Percentiles rank a stretch among this genome's conserved stretches.
Evolutionary conservation across 192 early-diverging fungal species (phyloP).

Genomic region (Dispira simplex): DNA sequence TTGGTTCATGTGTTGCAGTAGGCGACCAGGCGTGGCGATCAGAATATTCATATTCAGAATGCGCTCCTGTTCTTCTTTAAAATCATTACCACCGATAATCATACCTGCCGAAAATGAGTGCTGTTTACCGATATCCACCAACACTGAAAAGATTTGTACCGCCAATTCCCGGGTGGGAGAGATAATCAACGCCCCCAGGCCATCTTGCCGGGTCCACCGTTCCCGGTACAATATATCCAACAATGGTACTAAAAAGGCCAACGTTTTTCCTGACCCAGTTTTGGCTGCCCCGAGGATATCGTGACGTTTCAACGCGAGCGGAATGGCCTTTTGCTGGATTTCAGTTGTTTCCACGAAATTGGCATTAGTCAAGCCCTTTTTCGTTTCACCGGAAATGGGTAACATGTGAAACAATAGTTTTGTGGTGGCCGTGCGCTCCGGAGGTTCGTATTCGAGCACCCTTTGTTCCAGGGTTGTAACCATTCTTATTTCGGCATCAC

Average conservation of each 20-base stretch:
- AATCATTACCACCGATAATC: constrained; percentile 88
- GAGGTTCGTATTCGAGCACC: constrained; percentile 14
- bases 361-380: constrained; percentile 55
- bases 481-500: constrained; percentile 15
- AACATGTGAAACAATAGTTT: constrained; percentile 14
- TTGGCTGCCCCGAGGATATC: constrained; percentile 78
- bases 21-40: constrained; percentile 63
- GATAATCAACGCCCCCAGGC: constrained; percentile 65
- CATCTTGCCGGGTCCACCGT: constrained; percentile 72
- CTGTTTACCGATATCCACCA: constrained; percentile 50
- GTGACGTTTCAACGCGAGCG: constrained; percentile 44
- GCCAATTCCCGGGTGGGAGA: constrained; percentile 68
- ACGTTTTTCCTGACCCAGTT: constrained; percentile 73
- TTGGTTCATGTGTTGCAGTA: constrained; percentile 84
- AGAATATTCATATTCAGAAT: constrained; percentile 68
- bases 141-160: constrained; percentile 86
- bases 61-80: constrained; percentile 59
- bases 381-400: constrained; percentile 21
- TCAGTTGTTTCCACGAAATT: constrained; percentile 90
- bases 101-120: constrained; percentile 85
- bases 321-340: constrained; percentile 71
- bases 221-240: constrained; percentile 69
- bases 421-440: constrained; percentile 13
- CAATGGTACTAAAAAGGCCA: constrained; percentile 64
- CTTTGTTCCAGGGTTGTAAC: constrained; percentile 25